Conservation (phyloP, 352 stramenopile species). For the Phytopythium helicoides region DNA sequence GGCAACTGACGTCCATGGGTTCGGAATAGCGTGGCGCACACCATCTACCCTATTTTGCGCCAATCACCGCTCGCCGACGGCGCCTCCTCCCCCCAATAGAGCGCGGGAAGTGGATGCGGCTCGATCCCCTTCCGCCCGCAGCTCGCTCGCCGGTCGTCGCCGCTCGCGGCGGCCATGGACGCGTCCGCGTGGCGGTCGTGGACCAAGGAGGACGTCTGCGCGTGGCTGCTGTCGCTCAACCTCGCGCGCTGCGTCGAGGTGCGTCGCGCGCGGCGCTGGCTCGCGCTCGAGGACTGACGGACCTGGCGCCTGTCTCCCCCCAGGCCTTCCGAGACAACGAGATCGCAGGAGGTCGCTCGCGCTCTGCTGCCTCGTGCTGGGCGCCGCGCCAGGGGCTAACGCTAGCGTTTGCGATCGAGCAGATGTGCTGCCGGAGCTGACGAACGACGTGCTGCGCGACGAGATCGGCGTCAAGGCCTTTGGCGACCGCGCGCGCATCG, state of each 20-base stretch:
- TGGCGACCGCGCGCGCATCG: constrained; percentile 55
- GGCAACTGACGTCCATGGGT: not conserved
- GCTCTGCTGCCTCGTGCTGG: too few species aligned
- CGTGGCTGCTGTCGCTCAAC: constrained; percentile 28
- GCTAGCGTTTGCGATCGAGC: not conserved
- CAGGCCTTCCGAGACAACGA: constrained; percentile 55
- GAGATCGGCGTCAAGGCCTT: constrained; percentile 63
- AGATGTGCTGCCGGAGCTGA: constrained; percentile 62
- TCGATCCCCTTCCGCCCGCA: not conserved
- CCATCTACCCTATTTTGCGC: not conserved
- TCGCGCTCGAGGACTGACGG: not conserved
- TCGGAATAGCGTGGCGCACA: constrained; percentile 2
- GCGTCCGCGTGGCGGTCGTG: constrained; percentile 25
- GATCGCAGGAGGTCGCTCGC: constrained; percentile 34
- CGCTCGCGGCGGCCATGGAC: constrained; percentile 5
- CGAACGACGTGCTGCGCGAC: constrained; percentile 58
- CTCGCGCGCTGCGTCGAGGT: constrained; percentile 30
- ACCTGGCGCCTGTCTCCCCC: not conserved
- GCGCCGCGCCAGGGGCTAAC: too few species aligned
- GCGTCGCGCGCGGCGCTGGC: not conserved
- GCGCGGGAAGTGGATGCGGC: not conserved
- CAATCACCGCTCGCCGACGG: not conserved
- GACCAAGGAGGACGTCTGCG: constrained; percentile 33
- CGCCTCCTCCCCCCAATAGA: not conserved
- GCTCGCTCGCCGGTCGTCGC: not conserved